A percentile compares a stretch with the other conserved stretches of the same genome.
phyloP scores from a whole-genome alignment of 2,329 filamentous ascomycete genomes.

The Cercospora sojina region DNA sequence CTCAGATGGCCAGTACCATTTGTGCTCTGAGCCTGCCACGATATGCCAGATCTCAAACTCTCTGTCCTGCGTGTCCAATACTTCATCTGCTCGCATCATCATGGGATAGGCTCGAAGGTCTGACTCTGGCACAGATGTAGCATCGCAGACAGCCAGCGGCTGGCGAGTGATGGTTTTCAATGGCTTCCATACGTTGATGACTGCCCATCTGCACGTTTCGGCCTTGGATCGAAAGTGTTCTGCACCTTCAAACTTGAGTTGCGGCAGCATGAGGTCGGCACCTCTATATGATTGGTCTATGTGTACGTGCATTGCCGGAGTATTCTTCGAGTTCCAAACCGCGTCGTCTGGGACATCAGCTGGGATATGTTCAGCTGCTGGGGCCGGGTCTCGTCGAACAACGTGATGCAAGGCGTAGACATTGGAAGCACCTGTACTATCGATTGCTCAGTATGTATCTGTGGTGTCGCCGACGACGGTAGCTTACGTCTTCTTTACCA shows the following conservation, averaged over 20 bases:
- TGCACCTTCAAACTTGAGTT: background rate
- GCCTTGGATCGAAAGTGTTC: background rate
- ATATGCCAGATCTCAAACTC: slow-evolving; percentile 13
- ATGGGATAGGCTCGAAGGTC: slow-evolving; percentile 7
- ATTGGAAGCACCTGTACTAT: slow-evolving; percentile 8
- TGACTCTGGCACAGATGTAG: slow-evolving; percentile 9
- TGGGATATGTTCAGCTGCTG: background rate
- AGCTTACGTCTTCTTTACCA: slow-evolving; percentile 12
- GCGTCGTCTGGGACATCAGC: slow-evolving; percentile 6
- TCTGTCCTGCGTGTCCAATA: background rate
- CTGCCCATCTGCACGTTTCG: slow-evolving; percentile 12
- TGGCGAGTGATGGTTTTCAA: slow-evolving; percentile 18
- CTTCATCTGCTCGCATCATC: background rate
- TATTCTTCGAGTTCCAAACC: background rate
- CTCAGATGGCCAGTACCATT: slow-evolving; percentile 20
- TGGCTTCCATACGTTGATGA: slow-evolving; percentile 27
- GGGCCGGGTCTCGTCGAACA: slow-evolving; percentile 2
- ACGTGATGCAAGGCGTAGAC: slow-evolving; percentile 9
- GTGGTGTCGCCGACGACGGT: background rate
- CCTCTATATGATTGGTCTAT: slow-evolving; percentile 14
- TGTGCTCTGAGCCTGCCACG: slow-evolving; percentile 14
- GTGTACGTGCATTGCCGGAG: slow-evolving; percentile 8
- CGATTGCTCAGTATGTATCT: background rate
- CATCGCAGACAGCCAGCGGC: slow-evolving; percentile 21
- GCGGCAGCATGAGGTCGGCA: slow-evolving; percentile 2